Percentiles rank a stretch among this genome's conserved stretches.
Conservation (phyloP, 306 rosid species). For the Vigna mungo region DNA sequence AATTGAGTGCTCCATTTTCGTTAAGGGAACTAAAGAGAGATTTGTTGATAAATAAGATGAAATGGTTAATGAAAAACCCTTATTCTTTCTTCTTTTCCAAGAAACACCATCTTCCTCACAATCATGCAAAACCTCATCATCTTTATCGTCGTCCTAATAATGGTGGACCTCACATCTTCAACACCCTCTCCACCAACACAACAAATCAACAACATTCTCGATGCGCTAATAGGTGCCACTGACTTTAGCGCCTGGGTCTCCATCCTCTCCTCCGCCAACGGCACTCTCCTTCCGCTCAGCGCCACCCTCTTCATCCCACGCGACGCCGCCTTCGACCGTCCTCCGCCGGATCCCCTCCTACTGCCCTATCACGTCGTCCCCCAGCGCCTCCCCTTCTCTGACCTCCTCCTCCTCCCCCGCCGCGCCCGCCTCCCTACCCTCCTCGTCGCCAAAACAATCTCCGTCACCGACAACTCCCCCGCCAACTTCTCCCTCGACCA, state of each 20-base stretch:
- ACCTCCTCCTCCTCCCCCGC: conserved; percentile 63
- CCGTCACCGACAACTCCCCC: conserved; percentile 56
- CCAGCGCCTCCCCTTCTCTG: conserved; percentile 71
- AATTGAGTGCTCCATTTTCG: too few relatives aligned
- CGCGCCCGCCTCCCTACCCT: conserved; percentile 73
- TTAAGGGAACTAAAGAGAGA: too few relatives aligned
- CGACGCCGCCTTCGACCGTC: conserved; percentile 12
- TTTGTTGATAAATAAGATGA: too few relatives aligned
- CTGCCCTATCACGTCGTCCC: conserved; percentile 78
- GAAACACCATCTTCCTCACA: too few relatives aligned
- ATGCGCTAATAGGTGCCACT: conserved; percentile 69
- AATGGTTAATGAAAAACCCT: too few relatives aligned
- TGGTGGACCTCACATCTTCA: not conserved
- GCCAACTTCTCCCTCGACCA: conserved; percentile 64
- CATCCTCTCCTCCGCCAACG: conserved; percentile 49
- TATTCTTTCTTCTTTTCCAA: not conserved
- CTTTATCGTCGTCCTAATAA: not conserved
- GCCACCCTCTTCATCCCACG: conserved; percentile 76
- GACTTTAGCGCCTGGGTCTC: conserved; percentile 63
- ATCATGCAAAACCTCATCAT: not conserved
- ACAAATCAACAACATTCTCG: conserved; percentile 66
- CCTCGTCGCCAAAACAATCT: conserved; percentile 59
- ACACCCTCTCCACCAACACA: not conserved
- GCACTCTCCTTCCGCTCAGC: conserved; percentile 46
- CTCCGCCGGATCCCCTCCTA: conserved; percentile 43